These are phyloP conservation scores for Sugiyamaella castrensis DNA, from an alignment of 1,139 yeast species.

Conservation along the genomic window DNA sequence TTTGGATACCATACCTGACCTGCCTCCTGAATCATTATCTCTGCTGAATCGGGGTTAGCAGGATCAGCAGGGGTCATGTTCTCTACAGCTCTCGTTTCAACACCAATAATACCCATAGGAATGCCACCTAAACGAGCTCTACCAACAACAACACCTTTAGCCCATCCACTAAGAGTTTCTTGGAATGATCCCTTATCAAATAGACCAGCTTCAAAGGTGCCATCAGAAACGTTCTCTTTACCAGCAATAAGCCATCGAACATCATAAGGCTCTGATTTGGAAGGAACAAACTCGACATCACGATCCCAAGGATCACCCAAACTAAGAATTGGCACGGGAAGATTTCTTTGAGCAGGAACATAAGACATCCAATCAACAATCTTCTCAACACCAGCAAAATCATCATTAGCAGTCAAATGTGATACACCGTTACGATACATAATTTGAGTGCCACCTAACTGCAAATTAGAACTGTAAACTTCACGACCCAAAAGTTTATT, in stretches of 20 bases:
- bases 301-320: conserved; percentile 87
- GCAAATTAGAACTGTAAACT: conserved; percentile 93
- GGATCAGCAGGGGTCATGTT: conserved; percentile 96
- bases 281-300: conserved; percentile 78
- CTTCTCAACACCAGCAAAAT: conserved; percentile 92
- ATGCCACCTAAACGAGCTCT: conserved; percentile 98
- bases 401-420: conserved; percentile 92
- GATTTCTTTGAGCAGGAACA: conserved; percentile 84
- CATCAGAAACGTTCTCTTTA: conserved; percentile 55
- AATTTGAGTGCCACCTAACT: conserved; percentile 98
- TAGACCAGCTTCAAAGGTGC: conserved; percentile 73
- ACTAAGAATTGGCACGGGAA: conserved; percentile 89
- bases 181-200: conserved; percentile 92
- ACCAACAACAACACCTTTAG: conserved; percentile 96
- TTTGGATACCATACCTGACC: conserved; percentile 99
- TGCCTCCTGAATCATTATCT: conserved; percentile 84
- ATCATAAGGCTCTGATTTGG: conserved; percentile 72
- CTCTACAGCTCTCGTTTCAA: conserved; percentile 86
- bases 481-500: conserved; percentile 95
- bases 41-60: conserved; percentile 93
- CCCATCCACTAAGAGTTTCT: conserved; percentile 99
- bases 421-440: conserved; percentile 98
- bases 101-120: conserved; percentile 97
- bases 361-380: conserved; percentile 96
- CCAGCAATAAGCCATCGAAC: conserved; percentile 96